Evolutionary conservation across 148 eudicot species (phyloP), one percentile per base, ranked within the genome.

Genomic region (Chenopodium album): DNA sequence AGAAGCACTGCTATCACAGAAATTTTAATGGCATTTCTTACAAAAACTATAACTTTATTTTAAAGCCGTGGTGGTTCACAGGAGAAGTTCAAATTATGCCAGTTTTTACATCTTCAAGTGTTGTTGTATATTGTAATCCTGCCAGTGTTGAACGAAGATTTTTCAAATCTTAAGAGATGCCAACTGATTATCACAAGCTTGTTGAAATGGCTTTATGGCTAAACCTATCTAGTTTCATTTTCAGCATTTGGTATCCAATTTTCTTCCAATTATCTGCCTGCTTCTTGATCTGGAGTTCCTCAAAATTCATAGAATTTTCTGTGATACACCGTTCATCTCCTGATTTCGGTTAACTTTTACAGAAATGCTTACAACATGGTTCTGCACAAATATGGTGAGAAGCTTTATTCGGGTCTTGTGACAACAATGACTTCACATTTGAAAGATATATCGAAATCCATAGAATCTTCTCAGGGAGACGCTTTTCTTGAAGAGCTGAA

Each of bases 311-410:
- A 1, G 26, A 34, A 50, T 56, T 56, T 56, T 14, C 17, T 56
- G 62, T 56, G 62, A 3, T 56, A 56, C 62, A 17, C 62, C 78
- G 65, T 23, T n/a, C 68, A 16, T 66, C 64, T n/a, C 56, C 62
- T 78, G 72, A 62, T 64, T 37, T 79, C 23, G 73, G 72, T 59
- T 73, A 76, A 63, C 68, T 17, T 77, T 31, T 82, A 22, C 86
- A 93, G 97, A 85, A 92, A 89, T 88, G 97, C 97, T 76, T 93
- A 93, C 85, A 93, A 93, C 82, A 93, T 93, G 97, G 97, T 93
- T 79, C 87, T 93, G 71, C 97, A 92, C 86, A 92, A 92, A 76
- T 90, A 86, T 78, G 94, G 97, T 47, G 97, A 92, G 84, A 90
- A 87, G 86, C 86, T 93, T 48, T 93, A 93, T 81, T 86, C 90